Evolutionary conservation across 1,284 basidiomycete species (phyloP), one percentile per base, ranked within the genome.

Genomic region (Trichosporon sp.): DNA sequence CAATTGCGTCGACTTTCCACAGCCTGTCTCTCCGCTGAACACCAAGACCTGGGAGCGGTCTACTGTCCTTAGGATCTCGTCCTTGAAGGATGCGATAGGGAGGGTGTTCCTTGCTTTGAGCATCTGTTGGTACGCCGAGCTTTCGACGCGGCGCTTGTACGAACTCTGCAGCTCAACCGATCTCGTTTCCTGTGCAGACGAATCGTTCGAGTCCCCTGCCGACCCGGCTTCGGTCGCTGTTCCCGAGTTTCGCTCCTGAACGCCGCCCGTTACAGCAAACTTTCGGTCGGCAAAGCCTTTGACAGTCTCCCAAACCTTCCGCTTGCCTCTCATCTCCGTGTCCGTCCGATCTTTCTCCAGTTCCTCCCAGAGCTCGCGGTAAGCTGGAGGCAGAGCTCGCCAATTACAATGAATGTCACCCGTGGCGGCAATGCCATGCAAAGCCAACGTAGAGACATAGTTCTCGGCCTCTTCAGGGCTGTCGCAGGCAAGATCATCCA

Each of bases 1-100:
- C 2, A 99, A 89, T 85, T 99, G 97, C 0, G 97, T 99, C 1
- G 96, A 98, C 85, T 99, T 99, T 14, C 96, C 97, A 78, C 94
- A 99, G 77, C 97, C 97, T 4, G 97, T 99, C 85, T 99, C 97
- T 61, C 97, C 97, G 78, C 94, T 96, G 0, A 99, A 87, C 0
- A 99, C 95, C 51, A 98, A 87, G 16, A 98, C 89, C 79, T 97
- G 96, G 4, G 90, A 90, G n/a, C 86, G 83, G 65, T 92, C 90
- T 63, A 99, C 85, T 0, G 88, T 88, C 4, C 89, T 85, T 21
- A 93, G 85, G 68, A 99, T 97, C 64, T 89, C 84, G 3, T 91
- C 81, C 37, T 94, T 89, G 84, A 94, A 96, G 16, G 88, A 86
- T 11, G 95, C 93, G 77, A 99, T 99, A 0, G 97, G 97, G 1